These are phyloP conservation scores for Ophiocordyceps camponoti-floridani DNA, from an alignment of 2,329 filamentous ascomycete genomes.

Conservation along the genomic window DNA sequence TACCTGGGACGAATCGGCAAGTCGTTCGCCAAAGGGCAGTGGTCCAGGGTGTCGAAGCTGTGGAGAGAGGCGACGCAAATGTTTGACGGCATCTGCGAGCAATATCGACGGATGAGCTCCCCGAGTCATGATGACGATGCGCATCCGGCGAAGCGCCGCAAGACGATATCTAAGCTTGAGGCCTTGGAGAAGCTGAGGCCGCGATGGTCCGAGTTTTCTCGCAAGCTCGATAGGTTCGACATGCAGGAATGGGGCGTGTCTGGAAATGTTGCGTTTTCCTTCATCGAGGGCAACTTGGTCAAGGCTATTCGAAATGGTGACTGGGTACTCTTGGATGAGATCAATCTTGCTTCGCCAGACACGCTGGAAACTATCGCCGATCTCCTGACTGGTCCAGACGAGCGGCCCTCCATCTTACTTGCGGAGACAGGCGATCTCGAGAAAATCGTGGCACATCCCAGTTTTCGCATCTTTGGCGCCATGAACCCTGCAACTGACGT, in stretches of 20 bases:
- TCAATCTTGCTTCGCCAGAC: slow-evolving; percentile 88
- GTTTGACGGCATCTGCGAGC: slow-evolving; percentile 52
- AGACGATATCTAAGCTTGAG: slow-evolving; percentile 49
- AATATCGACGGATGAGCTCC: slow-evolving; percentile 27
- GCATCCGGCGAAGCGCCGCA: slow-evolving; percentile 52
- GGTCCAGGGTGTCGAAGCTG: slow-evolving; percentile 68
- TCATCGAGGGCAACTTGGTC: slow-evolving; percentile 89
- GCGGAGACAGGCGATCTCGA: slow-evolving; percentile 91
- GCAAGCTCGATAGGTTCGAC: slow-evolving; percentile 61
- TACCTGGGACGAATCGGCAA: slow-evolving; percentile 72
- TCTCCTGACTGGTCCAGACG: slow-evolving; percentile 56
- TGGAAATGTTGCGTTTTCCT: slow-evolving; percentile 77
- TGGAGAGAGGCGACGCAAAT: slow-evolving; percentile 83
- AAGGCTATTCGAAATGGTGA: slow-evolving; percentile 92
- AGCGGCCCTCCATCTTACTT: slow-evolving; percentile 65
- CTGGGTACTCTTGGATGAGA: slow-evolving; percentile 93
- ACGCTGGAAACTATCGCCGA: slow-evolving; percentile 89
- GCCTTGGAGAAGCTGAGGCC: slow-evolving; percentile 37
- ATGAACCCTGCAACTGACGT: slow-evolving; percentile 99
- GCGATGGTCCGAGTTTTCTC: slow-evolving; percentile 67
- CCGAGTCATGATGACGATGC: slow-evolving; percentile 16
- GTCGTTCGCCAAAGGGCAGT: slow-evolving; percentile 64
- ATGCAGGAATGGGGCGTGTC: slow-evolving; percentile 57
- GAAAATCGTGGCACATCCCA: slow-evolving; percentile 70
- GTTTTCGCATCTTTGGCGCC: slow-evolving; percentile 91